Evolutionary conservation across 2,329 filamentous ascomycete genomes (phyloP).

Genomic region (Rhynchosporium graminicola): DNA sequence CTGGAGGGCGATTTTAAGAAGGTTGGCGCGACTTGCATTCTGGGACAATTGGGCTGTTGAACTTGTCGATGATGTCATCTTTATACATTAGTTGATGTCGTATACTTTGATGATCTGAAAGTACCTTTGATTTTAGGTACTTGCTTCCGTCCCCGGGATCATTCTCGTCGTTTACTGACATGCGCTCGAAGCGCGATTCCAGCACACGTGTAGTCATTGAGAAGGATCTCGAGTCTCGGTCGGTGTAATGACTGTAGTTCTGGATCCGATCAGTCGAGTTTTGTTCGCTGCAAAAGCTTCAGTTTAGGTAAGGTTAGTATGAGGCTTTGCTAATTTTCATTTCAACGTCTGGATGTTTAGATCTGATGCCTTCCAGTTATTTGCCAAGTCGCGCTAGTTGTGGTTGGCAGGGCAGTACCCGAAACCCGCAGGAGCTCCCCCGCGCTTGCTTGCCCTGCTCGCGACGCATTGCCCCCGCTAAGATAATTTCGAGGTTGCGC

Average conservation of each 20-base stretch:
- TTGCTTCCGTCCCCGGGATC: slow-evolving; percentile 58
- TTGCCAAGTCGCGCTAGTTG: slow-evolving; percentile 7
- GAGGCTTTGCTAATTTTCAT: neutral
- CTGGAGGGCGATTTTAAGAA: slow-evolving; percentile 84
- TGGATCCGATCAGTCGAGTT: neutral
- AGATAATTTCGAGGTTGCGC: neutral
- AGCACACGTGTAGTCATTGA: slow-evolving; percentile 74
- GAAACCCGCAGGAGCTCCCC: neutral
- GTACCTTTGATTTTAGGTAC: slow-evolving; percentile 78
- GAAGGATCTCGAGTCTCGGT: neutral
- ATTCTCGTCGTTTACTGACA: slow-evolving; percentile 89
- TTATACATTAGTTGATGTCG: slow-evolving; percentile 41
- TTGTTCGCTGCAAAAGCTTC: neutral
- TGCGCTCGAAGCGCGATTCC: slow-evolving; percentile 85
- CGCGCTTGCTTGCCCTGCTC: neutral
- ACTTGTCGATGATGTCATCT: slow-evolving; percentile 37
- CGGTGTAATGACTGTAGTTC: neutral
- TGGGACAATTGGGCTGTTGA: slow-evolving; percentile 45
- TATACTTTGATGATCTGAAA: slow-evolving; percentile 17
- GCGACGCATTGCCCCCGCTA: too few relatives aligned
- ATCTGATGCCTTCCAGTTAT: neutral
- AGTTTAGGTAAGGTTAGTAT: slow-evolving; percentile 4
- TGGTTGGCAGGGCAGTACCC: slow-evolving; percentile 1
- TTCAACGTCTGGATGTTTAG: neutral
- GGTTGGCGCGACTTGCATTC: slow-evolving; percentile 69